These are phyloP conservation scores for Endoconidiophora laricicola DNA, from an alignment of 2,329 filamentous ascomycete species.

Conservation along the genomic window DNA sequence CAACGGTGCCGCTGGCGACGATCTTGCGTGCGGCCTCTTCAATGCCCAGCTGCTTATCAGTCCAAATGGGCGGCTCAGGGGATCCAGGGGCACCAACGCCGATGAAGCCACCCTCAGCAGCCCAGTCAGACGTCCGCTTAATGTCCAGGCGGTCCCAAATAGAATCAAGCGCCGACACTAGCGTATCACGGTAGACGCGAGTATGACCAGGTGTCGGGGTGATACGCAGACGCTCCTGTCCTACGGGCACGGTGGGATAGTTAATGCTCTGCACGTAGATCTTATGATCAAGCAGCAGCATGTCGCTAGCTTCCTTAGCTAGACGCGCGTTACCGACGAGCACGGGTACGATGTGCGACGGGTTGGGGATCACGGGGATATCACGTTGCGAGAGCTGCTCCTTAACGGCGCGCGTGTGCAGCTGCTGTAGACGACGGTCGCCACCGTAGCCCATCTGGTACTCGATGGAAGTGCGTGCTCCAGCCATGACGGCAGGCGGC, in stretches of 20 bases:
- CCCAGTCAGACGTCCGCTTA: constrained; percentile 89
- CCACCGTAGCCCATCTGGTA: constrained; percentile 77
- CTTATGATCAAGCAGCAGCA: constrained; percentile 73
- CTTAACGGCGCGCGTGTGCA: constrained; percentile 92
- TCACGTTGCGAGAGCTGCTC: constrained; percentile 59
- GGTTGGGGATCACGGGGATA: constrained; percentile 95
- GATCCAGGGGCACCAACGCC: constrained; percentile 65
- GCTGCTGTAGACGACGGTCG: constrained; percentile 81
- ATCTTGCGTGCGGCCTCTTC: constrained; percentile 48
- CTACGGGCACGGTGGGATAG: constrained; percentile 92
- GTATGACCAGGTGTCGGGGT: constrained; percentile 89
- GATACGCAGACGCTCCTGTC: constrained; percentile 91
- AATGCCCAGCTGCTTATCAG: constrained; percentile 70
- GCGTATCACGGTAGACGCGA: constrained; percentile 62
- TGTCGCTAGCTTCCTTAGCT: constrained; percentile 80
- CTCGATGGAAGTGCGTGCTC: constrained; percentile 77
- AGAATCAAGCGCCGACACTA: constrained; percentile 66
- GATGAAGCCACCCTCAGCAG: constrained; percentile 77
- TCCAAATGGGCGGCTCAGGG: constrained; percentile 66
- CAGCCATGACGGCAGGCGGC: constrained; percentile 92
- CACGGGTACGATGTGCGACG: constrained; percentile 87
- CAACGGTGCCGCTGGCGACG: constrained; percentile 22
- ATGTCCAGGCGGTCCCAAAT: constrained; percentile 82
- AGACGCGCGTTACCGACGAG: constrained; percentile 87
- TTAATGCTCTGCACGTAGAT: constrained; percentile 99